Evolutionary conservation across 768 basidiomycete genomes (phyloP).

Genomic region (Megacollybia marginata): DNA sequence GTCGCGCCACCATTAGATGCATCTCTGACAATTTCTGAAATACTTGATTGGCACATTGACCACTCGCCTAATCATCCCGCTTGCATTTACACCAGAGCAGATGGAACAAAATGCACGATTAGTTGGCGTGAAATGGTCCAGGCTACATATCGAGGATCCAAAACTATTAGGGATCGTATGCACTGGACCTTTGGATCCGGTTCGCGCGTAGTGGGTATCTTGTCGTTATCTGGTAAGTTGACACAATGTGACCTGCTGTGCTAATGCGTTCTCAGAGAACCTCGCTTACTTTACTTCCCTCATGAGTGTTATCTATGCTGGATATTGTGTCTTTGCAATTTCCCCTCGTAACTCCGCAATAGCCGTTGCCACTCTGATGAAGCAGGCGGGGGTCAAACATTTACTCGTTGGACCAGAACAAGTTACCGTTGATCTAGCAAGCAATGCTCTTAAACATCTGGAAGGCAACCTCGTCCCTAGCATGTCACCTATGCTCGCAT

Average conservation of each 20-base stretch:
- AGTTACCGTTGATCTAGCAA: constrained; percentile 11
- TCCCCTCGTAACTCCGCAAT: constrained; percentile 38
- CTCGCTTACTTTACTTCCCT: constrained; percentile 10
- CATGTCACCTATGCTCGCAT: constrained; percentile 3
- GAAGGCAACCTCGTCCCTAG: background rate
- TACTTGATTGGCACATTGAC: constrained; percentile 17
- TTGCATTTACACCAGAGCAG: constrained; percentile 13
- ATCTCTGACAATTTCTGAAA: constrained; percentile 14
- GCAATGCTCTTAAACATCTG: constrained; percentile 7
- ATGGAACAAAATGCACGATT: constrained; percentile 9
- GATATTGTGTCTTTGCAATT: constrained; percentile 27
- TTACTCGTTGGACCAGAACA: constrained; percentile 17
- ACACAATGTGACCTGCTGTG: background rate
- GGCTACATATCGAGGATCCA: constrained; percentile 14
- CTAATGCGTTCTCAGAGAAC: constrained; percentile 9
- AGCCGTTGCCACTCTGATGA: constrained; percentile 38
- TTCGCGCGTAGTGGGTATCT: constrained; percentile 3
- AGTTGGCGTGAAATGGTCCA: constrained; percentile 15
- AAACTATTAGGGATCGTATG: constrained; percentile 2
- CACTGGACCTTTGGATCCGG: background rate
- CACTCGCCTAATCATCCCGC: constrained; percentile 17
- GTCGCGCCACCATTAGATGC: constrained; percentile 18
- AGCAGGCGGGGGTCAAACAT: constrained; percentile 12
- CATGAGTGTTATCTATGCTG: constrained; percentile 28
- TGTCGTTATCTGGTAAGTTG: constrained; percentile 3